Conservation (phyloP, 495 filamentous ascomycete genomes). For the Daldinia vernicosa region DNA sequence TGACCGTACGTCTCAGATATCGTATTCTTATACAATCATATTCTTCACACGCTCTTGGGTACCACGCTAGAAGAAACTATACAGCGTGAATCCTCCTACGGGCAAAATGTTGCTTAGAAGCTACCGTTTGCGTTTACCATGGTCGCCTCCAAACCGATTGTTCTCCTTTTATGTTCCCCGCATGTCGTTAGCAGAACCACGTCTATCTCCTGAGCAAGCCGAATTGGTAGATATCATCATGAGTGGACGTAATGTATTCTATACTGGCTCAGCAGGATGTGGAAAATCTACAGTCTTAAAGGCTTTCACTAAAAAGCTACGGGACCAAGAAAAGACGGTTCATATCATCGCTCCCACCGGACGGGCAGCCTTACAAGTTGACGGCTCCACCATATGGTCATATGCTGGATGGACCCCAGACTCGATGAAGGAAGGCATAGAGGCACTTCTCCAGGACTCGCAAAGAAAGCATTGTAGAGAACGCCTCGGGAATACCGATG, state of each 20-base stretch:
- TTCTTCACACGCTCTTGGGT: neutral
- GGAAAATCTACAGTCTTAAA: slow-evolving; percentile 53
- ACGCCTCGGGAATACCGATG: neutral
- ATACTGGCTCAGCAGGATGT: slow-evolving; percentile 67
- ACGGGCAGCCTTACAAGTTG: slow-evolving; percentile 60
- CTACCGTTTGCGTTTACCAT: neutral
- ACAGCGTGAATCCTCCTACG: neutral
- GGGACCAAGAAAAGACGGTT: neutral
- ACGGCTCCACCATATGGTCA: slow-evolving; percentile 61
- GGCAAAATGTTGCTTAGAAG: neutral
- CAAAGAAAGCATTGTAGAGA: neutral
- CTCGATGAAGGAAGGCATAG: slow-evolving; percentile 37
- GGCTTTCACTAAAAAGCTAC: neutral
- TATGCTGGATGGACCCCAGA: slow-evolving; percentile 64
- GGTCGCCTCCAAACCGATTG: neutral
- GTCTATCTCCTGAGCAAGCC: slow-evolving; percentile 53
- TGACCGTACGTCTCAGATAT: neutral
- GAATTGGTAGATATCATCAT: slow-evolving; percentile 59
- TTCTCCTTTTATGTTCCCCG: neutral
- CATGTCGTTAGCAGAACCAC: neutral
- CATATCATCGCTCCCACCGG: slow-evolving; percentile 58
- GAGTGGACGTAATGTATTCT: slow-evolving; percentile 64
- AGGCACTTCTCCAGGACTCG: neutral
- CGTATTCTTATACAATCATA: neutral
- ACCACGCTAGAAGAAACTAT: neutral